These are phyloP conservation scores for Rosa rugosa DNA, from an alignment of 306 rosid species.

Conservation along the genomic window DNA sequence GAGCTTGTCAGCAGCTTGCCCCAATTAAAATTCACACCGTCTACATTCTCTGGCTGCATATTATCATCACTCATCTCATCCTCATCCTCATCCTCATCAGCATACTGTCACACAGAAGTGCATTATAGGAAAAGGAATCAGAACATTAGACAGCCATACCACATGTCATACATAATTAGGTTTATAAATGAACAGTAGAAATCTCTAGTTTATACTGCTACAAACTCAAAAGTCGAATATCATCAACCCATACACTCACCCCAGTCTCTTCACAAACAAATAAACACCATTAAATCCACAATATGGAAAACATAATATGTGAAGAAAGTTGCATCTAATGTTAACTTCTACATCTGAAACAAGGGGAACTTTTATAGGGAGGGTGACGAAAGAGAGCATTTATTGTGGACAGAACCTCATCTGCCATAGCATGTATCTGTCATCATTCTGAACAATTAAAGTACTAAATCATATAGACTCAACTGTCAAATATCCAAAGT, in stretches of 20 bases:
- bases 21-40: constrained; percentile 15
- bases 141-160: neutral
- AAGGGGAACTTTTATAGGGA: neutral
- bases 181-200: neutral
- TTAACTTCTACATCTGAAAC: neutral
- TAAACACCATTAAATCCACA: neutral
- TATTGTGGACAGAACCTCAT: neutral
- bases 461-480: neutral
- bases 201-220: neutral
- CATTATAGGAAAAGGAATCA: neutral
- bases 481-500: neutral
- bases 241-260: neutral
- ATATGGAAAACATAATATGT: neutral
- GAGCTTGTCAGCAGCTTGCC: constrained; percentile 48
- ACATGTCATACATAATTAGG: neutral
- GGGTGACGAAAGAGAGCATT: neutral
- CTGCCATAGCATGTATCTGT: neutral
- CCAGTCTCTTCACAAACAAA: neutral
- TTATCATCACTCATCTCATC: constrained; percentile 44
- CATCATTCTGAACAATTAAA: neutral
- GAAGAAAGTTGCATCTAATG: neutral
- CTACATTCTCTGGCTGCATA: constrained; percentile 32
- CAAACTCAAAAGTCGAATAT: neutral
- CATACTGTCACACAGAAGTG: constrained; percentile 42
- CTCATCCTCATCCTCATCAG: constrained; percentile 69